Evolutionary conservation across 2,329 filamentous ascomycete genomes (phyloP).

Genomic region (Stagonosporopsis vannaccii): DNA sequence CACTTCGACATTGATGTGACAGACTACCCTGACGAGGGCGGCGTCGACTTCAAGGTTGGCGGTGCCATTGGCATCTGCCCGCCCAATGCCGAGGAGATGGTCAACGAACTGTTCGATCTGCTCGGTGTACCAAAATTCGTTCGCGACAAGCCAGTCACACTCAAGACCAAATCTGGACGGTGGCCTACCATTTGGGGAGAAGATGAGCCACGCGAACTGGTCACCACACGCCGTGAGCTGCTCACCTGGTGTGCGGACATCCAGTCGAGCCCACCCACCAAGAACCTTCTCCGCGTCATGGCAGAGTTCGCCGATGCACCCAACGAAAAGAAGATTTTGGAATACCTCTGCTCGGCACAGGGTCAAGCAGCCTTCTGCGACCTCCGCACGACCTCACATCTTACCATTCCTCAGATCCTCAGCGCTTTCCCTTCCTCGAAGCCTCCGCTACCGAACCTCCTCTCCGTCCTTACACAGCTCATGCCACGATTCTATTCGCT

Average conservation of each 20-base stretch:
- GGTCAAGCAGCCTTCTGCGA: slow-evolving; percentile 94
- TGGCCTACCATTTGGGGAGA: slow-evolving; percentile 99
- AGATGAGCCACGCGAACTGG: slow-evolving; percentile 81
- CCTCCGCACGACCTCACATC: slow-evolving; percentile 82
- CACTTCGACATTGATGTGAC: slow-evolving; percentile 98
- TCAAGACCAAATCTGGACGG: slow-evolving; percentile 80
- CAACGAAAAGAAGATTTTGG: slow-evolving; percentile 87
- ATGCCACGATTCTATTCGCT: slow-evolving; percentile 99
- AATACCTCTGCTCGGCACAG: slow-evolving; percentile 85
- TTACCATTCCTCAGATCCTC: slow-evolving; percentile 85
- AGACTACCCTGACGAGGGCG: slow-evolving; percentile 84
- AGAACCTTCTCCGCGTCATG: slow-evolving; percentile 82
- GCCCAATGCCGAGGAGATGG: slow-evolving; percentile 77
- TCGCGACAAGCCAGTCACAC: slow-evolving; percentile 80
- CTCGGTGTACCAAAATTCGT: slow-evolving; percentile 82
- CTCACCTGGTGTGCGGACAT: slow-evolving; percentile 95
- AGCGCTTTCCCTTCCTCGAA: slow-evolving; percentile 91
- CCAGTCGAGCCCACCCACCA: slow-evolving; percentile 90
- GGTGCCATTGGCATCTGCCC: slow-evolving; percentile 94
- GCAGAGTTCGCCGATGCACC: slow-evolving; percentile 82
- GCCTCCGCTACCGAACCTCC: slow-evolving; percentile 82
- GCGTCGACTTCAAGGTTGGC: slow-evolving; percentile 93
- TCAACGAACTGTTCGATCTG: slow-evolving; percentile 84
- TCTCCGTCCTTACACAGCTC: slow-evolving; percentile 81
- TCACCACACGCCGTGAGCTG: slow-evolving; percentile 89